Conservation (phyloP, 2,329 filamentous ascomycete genomes). For the Aspergillus aculeatus region DNA sequence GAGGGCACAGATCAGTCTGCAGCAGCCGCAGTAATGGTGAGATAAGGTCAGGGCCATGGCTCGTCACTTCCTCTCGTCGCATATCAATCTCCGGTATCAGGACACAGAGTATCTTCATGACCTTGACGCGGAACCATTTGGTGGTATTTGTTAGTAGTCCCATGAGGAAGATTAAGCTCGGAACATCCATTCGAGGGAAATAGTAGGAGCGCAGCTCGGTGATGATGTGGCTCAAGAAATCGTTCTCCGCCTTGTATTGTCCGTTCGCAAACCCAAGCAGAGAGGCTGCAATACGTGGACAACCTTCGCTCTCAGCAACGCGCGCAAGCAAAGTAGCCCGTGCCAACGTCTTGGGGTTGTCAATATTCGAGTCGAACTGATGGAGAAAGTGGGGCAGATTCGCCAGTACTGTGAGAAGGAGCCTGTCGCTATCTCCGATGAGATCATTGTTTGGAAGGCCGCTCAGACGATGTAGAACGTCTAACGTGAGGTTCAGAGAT, state of each 20-base stretch:
- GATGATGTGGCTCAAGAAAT: slow-evolving; percentile 74
- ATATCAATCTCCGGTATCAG: slow-evolving; percentile 90
- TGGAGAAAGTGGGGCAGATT: slow-evolving; percentile 85
- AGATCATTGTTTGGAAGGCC: slow-evolving; percentile 75
- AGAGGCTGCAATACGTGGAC: slow-evolving; percentile 64
- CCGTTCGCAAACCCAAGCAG: slow-evolving; percentile 69
- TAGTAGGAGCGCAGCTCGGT: slow-evolving; percentile 73
- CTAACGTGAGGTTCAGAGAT: slow-evolving; percentile 75
- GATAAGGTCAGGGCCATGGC: slow-evolving; percentile 90
- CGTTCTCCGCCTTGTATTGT: slow-evolving; percentile 65
- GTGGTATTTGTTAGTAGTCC: slow-evolving; percentile 85
- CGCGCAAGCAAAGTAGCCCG: slow-evolving; percentile 69
- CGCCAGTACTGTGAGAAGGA: slow-evolving; percentile 85
- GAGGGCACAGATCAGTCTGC: slow-evolving; percentile 90
- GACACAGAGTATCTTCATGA: slow-evolving; percentile 83
- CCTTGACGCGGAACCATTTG: slow-evolving; percentile 87
- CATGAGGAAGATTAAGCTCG: slow-evolving; percentile 84
- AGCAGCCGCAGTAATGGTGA: slow-evolving; percentile 85
- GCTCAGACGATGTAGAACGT: slow-evolving; percentile 74
- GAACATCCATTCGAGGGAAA: slow-evolving; percentile 78
- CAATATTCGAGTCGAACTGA: slow-evolving; percentile 66
- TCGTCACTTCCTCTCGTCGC: slow-evolving; percentile 83
- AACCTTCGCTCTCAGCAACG: slow-evolving; percentile 71
- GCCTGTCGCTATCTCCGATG: slow-evolving; percentile 75
- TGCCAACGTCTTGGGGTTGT: slow-evolving; percentile 56